These are phyloP conservation scores for Puccinia novopanici DNA, from an alignment of 1,284 basidiomycete species.

Conservation along the genomic window DNA sequence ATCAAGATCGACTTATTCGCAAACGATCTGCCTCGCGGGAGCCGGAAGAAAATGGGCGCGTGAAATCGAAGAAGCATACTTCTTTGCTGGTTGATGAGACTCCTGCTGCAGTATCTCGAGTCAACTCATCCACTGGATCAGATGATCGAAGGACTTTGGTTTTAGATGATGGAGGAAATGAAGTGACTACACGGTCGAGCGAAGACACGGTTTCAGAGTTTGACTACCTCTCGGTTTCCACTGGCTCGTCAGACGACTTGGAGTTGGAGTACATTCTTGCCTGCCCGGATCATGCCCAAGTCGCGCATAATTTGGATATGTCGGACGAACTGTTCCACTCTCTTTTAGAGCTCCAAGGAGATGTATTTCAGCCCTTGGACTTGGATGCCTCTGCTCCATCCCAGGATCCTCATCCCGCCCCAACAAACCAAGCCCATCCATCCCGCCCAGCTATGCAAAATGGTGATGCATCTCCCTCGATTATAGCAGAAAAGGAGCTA, in stretches of 20 bases:
- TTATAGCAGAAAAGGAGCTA: not conserved
- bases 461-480: not conserved
- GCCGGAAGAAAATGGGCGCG: not conserved
- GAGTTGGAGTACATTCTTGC: slow-evolving; percentile 23
- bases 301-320: not conserved
- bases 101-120: not conserved
- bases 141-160: not conserved
- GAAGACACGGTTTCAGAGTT: not conserved
- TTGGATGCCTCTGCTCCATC: not conserved
- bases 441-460: not conserved
- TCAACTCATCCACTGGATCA: not conserved
- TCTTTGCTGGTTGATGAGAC: not conserved
- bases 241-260: slow-evolving; percentile 16
- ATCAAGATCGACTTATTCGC: not conserved
- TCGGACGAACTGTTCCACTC: slow-evolving; percentile 3
- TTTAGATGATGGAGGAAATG: not conserved
- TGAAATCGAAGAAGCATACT: not conserved
- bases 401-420: not conserved
- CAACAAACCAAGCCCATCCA: not conserved
- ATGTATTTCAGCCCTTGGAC: slow-evolving; percentile 2
- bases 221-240: slow-evolving; percentile 22
- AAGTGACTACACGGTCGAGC: not conserved
- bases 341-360: slow-evolving; percentile 1
- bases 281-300: not conserved
- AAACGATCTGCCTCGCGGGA: not conserved